Evolutionary conservation across 2,329 filamentous ascomycete genomes (phyloP).

Genomic region (Lomentospora prolificans): DNA sequence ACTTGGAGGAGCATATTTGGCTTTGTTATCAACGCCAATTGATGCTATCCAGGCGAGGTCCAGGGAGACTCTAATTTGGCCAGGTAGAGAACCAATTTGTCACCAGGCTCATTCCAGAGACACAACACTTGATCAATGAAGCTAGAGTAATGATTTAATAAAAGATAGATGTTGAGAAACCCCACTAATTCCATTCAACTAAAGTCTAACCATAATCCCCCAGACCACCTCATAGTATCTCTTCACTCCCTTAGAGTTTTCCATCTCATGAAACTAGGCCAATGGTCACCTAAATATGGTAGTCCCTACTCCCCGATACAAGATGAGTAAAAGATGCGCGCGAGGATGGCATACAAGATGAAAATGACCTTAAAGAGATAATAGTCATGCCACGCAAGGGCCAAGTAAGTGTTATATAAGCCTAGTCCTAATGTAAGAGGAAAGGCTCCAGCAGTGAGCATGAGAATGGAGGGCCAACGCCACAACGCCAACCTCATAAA

Average conservation of each 20-base stretch:
- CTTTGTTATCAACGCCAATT: too few species aligned
- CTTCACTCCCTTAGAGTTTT: neutral
- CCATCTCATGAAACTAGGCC: neutral
- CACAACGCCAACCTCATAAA: constrained; percentile 1
- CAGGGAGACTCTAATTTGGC: too few species aligned
- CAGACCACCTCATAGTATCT: neutral
- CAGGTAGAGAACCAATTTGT: too few species aligned
- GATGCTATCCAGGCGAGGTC: too few species aligned
- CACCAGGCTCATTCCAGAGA: too few species aligned
- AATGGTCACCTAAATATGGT: neutral
- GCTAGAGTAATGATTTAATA: too few species aligned
- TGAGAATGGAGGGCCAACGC: neutral
- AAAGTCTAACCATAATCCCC: neutral
- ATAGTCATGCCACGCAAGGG: neutral
- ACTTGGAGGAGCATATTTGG: too few species aligned
- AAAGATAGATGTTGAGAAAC: neutral
- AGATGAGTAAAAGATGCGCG: neutral
- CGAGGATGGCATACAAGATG: too few species aligned
- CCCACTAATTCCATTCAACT: neutral
- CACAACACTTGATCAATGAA: too few species aligned
- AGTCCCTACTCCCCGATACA: neutral
- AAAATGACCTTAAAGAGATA: too few species aligned
- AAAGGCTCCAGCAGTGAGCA: too few species aligned
- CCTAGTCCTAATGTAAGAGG: neutral
- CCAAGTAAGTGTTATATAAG: neutral